phyloP scores from a whole-genome alignment of 2,329 filamentous ascomycete genomes.

The Drechslera avenae region DNA sequence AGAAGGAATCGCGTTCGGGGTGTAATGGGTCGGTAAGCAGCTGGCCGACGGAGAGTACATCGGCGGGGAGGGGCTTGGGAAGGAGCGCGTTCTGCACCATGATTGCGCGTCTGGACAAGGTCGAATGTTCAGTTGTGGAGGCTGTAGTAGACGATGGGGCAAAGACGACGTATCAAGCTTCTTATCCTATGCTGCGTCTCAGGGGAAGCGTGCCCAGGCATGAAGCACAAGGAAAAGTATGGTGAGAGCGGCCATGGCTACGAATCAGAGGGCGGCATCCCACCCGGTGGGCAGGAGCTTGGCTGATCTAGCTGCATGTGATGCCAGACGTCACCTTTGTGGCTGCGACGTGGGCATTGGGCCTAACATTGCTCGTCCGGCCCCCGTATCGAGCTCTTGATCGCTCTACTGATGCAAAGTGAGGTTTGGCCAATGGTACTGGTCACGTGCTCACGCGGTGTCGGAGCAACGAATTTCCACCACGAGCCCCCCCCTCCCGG shows the following conservation, averaged over 20 bases:
- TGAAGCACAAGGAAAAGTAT: conserved; percentile 10
- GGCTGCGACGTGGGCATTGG: conserved; percentile 29
- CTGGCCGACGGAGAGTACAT: conserved; percentile 44
- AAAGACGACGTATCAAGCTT: not conserved
- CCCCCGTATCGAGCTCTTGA: conserved; percentile 2
- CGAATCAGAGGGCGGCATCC: conserved; percentile 26
- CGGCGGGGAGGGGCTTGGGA: conserved; percentile 43
- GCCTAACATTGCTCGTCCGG: conserved; percentile 10
- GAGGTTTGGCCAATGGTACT: conserved; percentile 1
- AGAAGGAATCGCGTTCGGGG: conserved; percentile 46
- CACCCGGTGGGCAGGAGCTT: conserved; percentile 23
- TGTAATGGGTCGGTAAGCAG: conserved; percentile 46
- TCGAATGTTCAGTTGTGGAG: not conserved
- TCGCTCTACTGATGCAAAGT: conserved; percentile 5
- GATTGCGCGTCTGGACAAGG: conserved; percentile 3
- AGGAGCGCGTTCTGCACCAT: conserved; percentile 47
- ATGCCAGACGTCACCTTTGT: conserved; percentile 25
- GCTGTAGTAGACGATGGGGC: not conserved
- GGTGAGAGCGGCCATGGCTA: conserved; percentile 17
- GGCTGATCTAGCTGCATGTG: conserved; percentile 25
- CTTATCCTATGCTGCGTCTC: conserved; percentile 2
- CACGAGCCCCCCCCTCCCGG: conserved; percentile 2
- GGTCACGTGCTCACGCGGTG: conserved; percentile 22
- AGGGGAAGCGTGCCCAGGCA: not conserved
- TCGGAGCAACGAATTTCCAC: conserved; percentile 16